Evolutionary conservation across 306 rosid genomes (phyloP).

Genomic region (Ormosia semicastrata): DNA sequence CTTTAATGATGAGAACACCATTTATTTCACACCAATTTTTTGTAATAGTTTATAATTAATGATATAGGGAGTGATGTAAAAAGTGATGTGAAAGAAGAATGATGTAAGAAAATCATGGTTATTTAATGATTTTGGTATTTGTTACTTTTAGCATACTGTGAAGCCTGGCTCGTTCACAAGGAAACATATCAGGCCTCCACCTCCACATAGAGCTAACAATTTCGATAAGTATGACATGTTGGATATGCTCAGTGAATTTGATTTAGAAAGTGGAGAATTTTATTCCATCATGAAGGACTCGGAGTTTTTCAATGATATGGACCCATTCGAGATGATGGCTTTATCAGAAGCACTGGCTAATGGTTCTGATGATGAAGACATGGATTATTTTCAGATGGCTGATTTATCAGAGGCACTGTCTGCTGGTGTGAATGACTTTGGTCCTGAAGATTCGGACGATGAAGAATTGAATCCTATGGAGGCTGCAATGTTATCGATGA

Average conservation of each 20-base stretch:
- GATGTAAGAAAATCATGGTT: no score
- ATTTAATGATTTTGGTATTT: slow-evolving; percentile 11
- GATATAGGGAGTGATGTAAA: no score
- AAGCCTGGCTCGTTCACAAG: slow-evolving; percentile 46
- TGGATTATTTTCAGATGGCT: slow-evolving; percentile 21
- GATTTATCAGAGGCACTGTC: slow-evolving; percentile 31
- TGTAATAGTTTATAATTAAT: no score
- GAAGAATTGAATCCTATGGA: slow-evolving; percentile 32
- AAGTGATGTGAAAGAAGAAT: no score
- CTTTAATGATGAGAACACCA: slow-evolving; percentile 17
- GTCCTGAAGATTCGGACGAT: slow-evolving; percentile 21
- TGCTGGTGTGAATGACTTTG: slow-evolving; percentile 29
- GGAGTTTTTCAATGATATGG: slow-evolving; percentile 17
- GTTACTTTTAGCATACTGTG: slow-evolving; percentile 46
- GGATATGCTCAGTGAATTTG: slow-evolving; percentile 41
- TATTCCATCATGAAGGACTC: slow-evolving; percentile 33
- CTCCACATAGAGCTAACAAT: slow-evolving; percentile 16
- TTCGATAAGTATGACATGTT: slow-evolving; percentile 26
- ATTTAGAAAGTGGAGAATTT: slow-evolving; percentile 32
- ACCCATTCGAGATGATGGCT: slow-evolving; percentile 33
- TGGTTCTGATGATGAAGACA: slow-evolving; percentile 32
- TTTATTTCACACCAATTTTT: no score
- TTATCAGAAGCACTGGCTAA: slow-evolving; percentile 27
- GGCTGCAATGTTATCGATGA: slow-evolving; percentile 36
- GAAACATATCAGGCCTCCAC: slow-evolving; percentile 41